Base-by-base conservation (phyloP, 1,284 basidiomycete genomes). In the Amylostereum areolatum region DNA sequence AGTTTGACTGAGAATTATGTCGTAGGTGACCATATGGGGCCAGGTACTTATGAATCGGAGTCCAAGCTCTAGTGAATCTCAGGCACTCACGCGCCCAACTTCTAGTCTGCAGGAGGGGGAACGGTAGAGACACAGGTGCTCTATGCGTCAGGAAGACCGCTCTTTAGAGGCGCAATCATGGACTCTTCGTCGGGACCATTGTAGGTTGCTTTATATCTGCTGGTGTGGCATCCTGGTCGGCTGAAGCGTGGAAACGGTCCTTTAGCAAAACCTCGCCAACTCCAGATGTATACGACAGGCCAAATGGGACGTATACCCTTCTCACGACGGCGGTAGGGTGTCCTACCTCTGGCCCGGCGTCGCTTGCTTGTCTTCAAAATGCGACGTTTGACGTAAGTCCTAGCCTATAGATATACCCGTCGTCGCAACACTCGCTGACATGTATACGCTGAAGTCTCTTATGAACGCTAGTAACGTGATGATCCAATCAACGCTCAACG, bases 21-120 rank as follows among this genome's bases (percentile, higher is more conserved):
- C 27, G n/a, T 47, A 81, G 78, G 75, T 81, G 18, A 80, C 79
- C 9, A 76, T 80, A 28, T 80, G 79, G 78, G 79, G 79, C 6
- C 77, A 80, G 64, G 78, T 79, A 56, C 48, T 52, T 32, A 5
- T n/a, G n/a, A n/a, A n/a, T n/a, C n/a, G n/a, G n/a, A n/a, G n/a
- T n/a, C n/a, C 8, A 25, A n/a, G 3, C 12, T 18, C 46, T 28
- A 8, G 12, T 30, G 24, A n/a, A n/a, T n/a, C n/a, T n/a, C n/a
- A n/a, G n/a, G n/a, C n/a, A n/a, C n/a, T n/a, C n/a, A n/a, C n/a
- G n/a, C n/a, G n/a, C n/a, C n/a, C n/a, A n/a, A n/a, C 36, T 37
- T 18, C 11, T 37, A 81, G 76, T 80, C 77, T 31, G 78, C 79
- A 18, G 78, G 80, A 34, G 78, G 73, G 8, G 80, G 79, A n/a